Conservation (phyloP, 2,329 filamentous ascomycete genomes). For the Diaporthe humulicola region DNA sequence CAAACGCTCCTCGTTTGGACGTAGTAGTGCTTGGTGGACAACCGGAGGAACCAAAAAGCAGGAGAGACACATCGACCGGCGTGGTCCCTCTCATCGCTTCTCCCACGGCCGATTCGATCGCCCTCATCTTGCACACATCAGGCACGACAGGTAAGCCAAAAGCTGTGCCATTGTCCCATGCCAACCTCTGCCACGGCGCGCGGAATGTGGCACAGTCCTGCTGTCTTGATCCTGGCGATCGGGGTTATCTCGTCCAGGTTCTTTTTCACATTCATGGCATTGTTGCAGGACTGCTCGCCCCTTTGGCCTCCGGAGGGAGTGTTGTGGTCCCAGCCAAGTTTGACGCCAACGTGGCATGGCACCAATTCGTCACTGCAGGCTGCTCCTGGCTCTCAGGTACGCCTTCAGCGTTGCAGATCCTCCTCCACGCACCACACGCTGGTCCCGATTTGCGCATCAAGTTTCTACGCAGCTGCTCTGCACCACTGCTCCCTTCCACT, state of each 20-base stretch:
- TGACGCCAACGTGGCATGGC: constrained; percentile 86
- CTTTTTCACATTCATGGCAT: constrained; percentile 75
- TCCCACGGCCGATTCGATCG: constrained; percentile 44
- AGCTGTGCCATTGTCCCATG: constrained; percentile 28
- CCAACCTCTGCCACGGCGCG: constrained; percentile 3
- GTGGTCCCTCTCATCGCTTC: constrained; percentile 67
- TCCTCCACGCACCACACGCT: constrained; percentile 80
- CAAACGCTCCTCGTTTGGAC: constrained; percentile 48
- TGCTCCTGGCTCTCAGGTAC: constrained; percentile 95
- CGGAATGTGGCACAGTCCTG: constrained; percentile 1
- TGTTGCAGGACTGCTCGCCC: constrained; percentile 85
- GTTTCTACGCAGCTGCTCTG: constrained; percentile 29
- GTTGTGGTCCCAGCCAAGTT: constrained; percentile 84
- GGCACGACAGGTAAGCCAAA: constrained; percentile 27
- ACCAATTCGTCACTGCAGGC: constrained; percentile 78
- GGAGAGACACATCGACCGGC: constrained; percentile 70
- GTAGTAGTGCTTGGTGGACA: not conserved
- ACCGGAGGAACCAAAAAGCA: not conserved
- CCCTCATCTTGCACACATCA: constrained; percentile 28
- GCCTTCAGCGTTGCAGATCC: constrained; percentile 90
- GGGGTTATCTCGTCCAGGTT: constrained; percentile 72
- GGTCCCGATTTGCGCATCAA: constrained; percentile 81
- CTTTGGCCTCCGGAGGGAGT: constrained; percentile 80
- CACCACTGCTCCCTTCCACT: constrained; percentile 78
- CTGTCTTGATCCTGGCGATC: constrained; percentile 52